A percentile compares a stretch with the other conserved stretches of the same genome.
Conservation (phyloP, 176 grass and related monocot species). For the Otatea glauca region DNA sequence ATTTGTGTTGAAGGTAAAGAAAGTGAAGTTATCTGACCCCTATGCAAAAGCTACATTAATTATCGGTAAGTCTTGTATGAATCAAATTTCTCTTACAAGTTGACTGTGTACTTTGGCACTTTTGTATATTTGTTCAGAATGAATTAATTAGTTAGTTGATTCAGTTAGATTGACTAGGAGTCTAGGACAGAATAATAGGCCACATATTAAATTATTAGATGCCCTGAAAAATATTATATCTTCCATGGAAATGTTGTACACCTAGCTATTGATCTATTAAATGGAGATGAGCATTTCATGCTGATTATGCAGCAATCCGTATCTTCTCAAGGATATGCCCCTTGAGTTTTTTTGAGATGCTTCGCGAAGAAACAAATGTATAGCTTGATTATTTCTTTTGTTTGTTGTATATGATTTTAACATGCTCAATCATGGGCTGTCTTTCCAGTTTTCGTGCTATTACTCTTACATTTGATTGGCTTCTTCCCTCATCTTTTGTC, state of each 20-base stretch:
- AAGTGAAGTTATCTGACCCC: constrained; percentile 71
- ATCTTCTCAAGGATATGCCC: background rate
- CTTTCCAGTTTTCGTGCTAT: constrained; percentile 1
- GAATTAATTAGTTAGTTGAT: constrained; percentile 16
- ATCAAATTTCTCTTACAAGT: constrained; percentile 30
- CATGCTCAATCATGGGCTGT: background rate
- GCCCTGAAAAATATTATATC: background rate
- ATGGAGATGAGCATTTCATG: constrained; percentile 26
- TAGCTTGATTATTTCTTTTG: background rate
- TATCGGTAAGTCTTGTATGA: constrained; percentile 61
- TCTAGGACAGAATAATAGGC: background rate
- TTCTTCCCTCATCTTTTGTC: constrained; percentile 5
- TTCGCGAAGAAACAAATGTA: background rate
- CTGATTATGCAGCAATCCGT: constrained; percentile 7
- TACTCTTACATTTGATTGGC: background rate
- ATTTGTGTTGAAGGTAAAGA: constrained; percentile 81
- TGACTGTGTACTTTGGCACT: background rate
- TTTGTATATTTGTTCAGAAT: constrained; percentile 11
- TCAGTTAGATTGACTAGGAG: background rate
- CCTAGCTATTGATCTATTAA: constrained; percentile 10
- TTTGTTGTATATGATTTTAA: constrained; percentile 9
- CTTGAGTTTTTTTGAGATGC: background rate
- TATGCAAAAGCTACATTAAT: constrained; percentile 91
- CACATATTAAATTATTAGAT: constrained; percentile 23
- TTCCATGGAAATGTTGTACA: constrained; percentile 18